Base-by-base conservation (phyloP, 345 rosid species). In the Microthlaspi erraticum region DNA sequence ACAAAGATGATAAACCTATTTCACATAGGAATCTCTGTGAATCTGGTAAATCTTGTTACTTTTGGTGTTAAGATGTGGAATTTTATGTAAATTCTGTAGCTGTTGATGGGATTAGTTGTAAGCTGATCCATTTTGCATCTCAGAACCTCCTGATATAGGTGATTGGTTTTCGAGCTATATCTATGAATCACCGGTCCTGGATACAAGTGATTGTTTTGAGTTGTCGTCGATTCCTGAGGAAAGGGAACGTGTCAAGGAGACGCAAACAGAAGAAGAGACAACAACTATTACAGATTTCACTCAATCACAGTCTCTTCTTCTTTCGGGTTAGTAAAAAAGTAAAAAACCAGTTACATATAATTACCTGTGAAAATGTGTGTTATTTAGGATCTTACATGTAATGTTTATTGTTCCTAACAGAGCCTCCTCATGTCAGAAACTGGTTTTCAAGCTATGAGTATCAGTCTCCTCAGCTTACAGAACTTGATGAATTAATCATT, bases 141-240 rank as follows among this genome's bases (percentile, higher is more conserved):
- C 83, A 89, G 93, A 83, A 70, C 88, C 88, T 78, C 83, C 89
- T 52, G 78, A 83, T 45, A 19, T 86, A 17, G 63, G 74, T 29
- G 82, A 89, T 45, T 88, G 86, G 92, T 82, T 77, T 72, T 78
- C 96, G 2, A 86, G 89, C 73, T 89, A 84, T 71, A 83, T 55
- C 33, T 84, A 81, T 62, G 88, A 90, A 33, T 87, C 95, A 6
- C 86, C 86, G 14, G 44, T 73, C 48, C 59, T 84, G 48, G 84
- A 80, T 71, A 75, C 84, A 2, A 54, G 48, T 48, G 87, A 81
- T 60, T 81, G 64, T 66, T 44, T 77, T 59, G 67, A 78, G 65
- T 36, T 37, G 8, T 78, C 59, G 16, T 77, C 59, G 16, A 45
- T 56, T 51, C 36, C 26, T 33, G 46, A 64, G 38, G 86, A 74